Evolutionary conservation across 2,329 filamentous ascomycete genomes (phyloP).

Genomic region (Hirsutella thompsonii): DNA sequence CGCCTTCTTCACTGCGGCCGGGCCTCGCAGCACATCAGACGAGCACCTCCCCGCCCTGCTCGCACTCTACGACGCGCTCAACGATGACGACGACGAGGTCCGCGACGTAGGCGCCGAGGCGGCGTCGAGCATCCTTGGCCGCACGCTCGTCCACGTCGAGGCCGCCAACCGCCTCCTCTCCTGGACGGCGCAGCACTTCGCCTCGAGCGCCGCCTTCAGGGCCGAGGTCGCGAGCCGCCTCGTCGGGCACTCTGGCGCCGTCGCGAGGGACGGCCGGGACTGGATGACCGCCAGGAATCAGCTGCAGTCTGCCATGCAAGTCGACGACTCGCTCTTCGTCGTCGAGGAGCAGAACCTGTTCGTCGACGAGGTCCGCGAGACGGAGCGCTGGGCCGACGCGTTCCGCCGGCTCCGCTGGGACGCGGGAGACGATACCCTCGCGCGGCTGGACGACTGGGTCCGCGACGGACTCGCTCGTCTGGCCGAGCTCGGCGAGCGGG

Average conservation of each 20-base stretch:
- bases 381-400: conserved; percentile 50
- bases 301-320: conserved; percentile 31
- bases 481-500: conserved; percentile 15
- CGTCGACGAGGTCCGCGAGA: conserved; percentile 67
- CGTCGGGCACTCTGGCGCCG: conserved; percentile 11
- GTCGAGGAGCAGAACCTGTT: conserved; percentile 94
- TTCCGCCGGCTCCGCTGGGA: conserved; percentile 20
- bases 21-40: conserved; percentile 10
- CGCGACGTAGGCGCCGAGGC: conserved; percentile 49
- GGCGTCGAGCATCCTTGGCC: conserved; percentile 30
- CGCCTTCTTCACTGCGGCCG: conserved; percentile 29
- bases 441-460: conserved; percentile 32
- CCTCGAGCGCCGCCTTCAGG: conserved; percentile 21
- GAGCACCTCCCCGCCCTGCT: conserved; percentile 44
- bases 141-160: conserved; percentile 31
- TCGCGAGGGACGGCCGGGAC: conserved; percentile 2
- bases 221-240: conserved; percentile 29
- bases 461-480: conserved; percentile 33
- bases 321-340: conserved; percentile 63
- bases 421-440: conserved; percentile 10
- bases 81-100: conserved; percentile 88
- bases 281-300: conserved; percentile 20
- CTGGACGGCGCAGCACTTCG: conserved; percentile 26
- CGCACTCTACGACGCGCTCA: conserved; percentile 61
- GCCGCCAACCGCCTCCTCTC: conserved; percentile 30